These are phyloP conservation scores for Mrakia frigida DNA, from an alignment of 768 basidiomycete genomes.

Conservation along the genomic window DNA sequence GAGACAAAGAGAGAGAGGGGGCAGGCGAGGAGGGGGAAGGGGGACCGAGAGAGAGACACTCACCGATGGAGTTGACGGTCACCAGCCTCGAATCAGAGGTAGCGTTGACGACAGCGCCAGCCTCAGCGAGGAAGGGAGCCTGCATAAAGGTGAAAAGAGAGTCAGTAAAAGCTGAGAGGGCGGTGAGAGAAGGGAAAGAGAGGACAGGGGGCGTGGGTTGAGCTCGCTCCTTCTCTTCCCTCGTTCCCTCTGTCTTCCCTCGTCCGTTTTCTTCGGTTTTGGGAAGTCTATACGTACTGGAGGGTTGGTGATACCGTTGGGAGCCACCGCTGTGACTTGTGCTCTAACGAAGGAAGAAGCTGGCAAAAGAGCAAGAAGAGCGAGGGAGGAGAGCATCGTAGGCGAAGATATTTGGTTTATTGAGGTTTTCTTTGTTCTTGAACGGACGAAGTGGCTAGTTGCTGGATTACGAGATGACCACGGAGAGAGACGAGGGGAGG, in stretches of 20 bases:
- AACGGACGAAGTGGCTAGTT: no score
- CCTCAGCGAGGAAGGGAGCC: conserved; percentile 30
- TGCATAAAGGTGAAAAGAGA: neutral
- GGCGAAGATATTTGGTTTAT: neutral
- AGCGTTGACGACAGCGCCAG: conserved; percentile 42
- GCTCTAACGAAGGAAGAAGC: neutral
- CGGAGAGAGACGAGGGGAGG: neutral
- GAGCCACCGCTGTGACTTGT: conserved; percentile 23
- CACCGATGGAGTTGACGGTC: conserved; percentile 42
- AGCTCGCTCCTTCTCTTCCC: neutral
- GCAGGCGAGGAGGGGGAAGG: neutral
- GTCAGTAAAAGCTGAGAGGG: neutral
- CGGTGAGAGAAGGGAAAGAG: neutral
- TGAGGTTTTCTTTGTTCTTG: no score
- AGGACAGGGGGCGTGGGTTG: no score
- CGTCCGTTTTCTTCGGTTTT: neutral
- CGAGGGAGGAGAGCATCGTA: neutral
- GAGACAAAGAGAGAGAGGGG: neutral
- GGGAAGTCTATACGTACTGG: neutral
- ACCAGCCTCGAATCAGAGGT: conserved; percentile 41
- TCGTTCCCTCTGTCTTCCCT: neutral
- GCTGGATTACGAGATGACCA: no score
- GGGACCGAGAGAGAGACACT: neutral
- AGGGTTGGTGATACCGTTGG: conserved; percentile 31
- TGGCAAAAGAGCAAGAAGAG: neutral